Conservation (phyloP, 2,329 filamentous ascomycete species). For the Orbilia quercus region DNA sequence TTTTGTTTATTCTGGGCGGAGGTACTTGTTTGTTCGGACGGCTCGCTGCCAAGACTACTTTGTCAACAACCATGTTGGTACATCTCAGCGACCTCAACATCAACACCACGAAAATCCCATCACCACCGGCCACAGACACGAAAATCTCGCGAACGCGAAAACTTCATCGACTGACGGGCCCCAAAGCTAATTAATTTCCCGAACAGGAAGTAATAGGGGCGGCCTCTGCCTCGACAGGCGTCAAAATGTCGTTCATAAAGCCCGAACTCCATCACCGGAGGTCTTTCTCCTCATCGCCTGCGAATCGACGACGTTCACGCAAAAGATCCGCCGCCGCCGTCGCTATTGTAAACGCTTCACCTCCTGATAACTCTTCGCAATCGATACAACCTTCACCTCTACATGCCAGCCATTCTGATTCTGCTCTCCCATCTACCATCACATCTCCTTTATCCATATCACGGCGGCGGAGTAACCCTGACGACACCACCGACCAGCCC, state of each 20-base stretch:
- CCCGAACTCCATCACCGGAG: constrained; percentile 51
- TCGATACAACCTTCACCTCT: constrained; percentile 26
- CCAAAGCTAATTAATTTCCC: constrained; percentile 32
- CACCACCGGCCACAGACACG: constrained; percentile 51
- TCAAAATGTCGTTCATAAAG: constrained; percentile 48
- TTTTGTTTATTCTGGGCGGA: background rate
- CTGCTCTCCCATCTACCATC: constrained; percentile 25
- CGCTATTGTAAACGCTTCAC: background rate
- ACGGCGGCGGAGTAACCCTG: constrained; percentile 34
- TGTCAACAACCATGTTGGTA: constrained; percentile 35
- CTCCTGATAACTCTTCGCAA: constrained; percentile 32
- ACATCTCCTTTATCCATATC: constrained; percentile 23
- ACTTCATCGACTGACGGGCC: constrained; percentile 25
- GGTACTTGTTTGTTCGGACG: constrained; percentile 24
- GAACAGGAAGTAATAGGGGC: constrained; percentile 49
- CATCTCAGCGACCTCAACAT: constrained; percentile 35
- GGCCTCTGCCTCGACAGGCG: constrained; percentile 6
- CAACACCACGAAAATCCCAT: constrained; percentile 33
- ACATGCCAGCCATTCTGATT: constrained; percentile 23
- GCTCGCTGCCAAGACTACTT: constrained; percentile 46
- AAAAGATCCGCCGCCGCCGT: constrained; percentile 23
- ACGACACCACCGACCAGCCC: constrained; percentile 34
- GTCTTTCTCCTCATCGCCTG: constrained; percentile 36
- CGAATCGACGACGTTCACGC: constrained; percentile 28
- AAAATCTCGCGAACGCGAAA: constrained; percentile 45